Evolutionary conservation across 148 eudicot genomes (phyloP).

Genomic region (Fallopia convolvulus): DNA sequence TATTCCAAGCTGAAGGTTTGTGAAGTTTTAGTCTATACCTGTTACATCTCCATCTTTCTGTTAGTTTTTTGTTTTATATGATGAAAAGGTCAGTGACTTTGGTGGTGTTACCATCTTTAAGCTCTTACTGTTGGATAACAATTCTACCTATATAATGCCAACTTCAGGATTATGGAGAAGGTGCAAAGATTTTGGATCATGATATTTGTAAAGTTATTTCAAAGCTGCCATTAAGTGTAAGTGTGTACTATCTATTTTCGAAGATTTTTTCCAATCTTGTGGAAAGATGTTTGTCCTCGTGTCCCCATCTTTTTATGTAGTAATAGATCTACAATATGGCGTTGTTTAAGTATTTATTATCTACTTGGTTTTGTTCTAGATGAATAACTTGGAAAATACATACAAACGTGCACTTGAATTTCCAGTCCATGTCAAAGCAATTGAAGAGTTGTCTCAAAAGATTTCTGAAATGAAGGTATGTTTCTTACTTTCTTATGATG

Average conservation of each 20-base stretch:
- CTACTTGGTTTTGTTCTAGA: constrained; percentile 29
- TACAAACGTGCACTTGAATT: constrained; percentile 30
- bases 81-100: not conserved
- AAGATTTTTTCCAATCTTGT: not conserved
- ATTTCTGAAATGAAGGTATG: constrained; percentile 63
- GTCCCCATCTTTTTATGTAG: not conserved
- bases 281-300: not conserved
- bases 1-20: constrained; percentile 57
- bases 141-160: not conserved
- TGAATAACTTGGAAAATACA: constrained; percentile 54
- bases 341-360: not conserved
- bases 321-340: not conserved
- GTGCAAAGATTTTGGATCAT: constrained; percentile 45
- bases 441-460: constrained; percentile 42
- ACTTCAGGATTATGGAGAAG: constrained; percentile 50
- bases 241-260: not conserved
- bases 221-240: constrained; percentile 41
- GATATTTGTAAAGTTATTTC: constrained; percentile 52
- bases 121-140: not conserved
- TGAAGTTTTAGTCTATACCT: not conserved
- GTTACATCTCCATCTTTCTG: not conserved
- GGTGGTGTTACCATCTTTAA: constrained; percentile 5
- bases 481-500: not conserved
- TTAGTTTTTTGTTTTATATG: not conserved
- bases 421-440: constrained; percentile 55